Evolutionary conservation across 257 asterid genomes (phyloP).

Genomic region (Solanum paucissectum): DNA sequence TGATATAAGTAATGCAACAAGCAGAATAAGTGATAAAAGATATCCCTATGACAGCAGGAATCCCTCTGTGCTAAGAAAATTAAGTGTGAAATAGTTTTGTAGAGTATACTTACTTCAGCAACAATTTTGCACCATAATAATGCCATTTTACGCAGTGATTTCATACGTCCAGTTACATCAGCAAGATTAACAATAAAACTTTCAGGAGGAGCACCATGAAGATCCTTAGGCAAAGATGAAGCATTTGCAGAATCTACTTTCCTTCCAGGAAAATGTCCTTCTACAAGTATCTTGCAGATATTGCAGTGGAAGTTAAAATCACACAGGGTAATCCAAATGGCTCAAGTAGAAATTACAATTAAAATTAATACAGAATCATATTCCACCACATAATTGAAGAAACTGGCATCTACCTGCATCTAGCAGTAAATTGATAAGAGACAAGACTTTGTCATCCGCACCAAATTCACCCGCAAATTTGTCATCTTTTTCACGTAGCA

Average conservation of each 20-base stretch:
- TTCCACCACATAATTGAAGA: constrained; percentile 22
- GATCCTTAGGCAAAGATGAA: constrained; percentile 67
- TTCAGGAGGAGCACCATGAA: constrained; percentile 93
- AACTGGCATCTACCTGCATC: constrained; percentile 70
- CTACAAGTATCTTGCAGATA: constrained; percentile 93
- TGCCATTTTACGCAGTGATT: constrained; percentile 77
- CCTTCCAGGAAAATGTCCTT: constrained; percentile 53
- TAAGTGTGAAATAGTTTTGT: neutral
- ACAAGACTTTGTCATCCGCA: constrained; percentile 57
- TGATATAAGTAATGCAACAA: neutral
- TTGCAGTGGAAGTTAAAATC: constrained; percentile 52
- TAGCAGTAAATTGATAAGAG: constrained; percentile 58
- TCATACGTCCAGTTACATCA: constrained; percentile 87
- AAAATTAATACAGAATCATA: neutral
- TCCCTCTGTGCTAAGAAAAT: neutral
- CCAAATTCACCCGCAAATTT: constrained; percentile 71
- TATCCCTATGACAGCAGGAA: neutral
- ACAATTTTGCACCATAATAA: constrained; percentile 80
- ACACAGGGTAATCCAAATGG: constrained; percentile 26
- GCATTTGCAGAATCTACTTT: constrained; percentile 28
- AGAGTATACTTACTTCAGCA: constrained; percentile 65
- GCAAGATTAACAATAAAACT: constrained; percentile 79
- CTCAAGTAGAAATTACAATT: neutral
- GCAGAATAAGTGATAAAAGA: neutral
- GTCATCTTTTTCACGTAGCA: constrained; percentile 89